Conservation (phyloP, 192 early-diverging fungal species). For the Backusella westeae region DNA sequence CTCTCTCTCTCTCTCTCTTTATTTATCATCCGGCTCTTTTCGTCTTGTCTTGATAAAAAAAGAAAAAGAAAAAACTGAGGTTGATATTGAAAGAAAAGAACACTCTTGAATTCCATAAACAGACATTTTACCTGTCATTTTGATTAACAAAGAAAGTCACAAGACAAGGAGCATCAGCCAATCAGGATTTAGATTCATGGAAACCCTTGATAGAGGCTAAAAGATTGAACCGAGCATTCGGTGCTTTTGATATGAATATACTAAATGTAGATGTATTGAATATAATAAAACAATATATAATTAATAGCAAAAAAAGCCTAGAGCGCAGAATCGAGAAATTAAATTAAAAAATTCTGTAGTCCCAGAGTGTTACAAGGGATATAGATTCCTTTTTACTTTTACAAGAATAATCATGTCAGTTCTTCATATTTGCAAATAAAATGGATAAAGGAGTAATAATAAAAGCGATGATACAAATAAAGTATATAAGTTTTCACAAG, state of each 20-base stretch:
- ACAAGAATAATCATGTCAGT: no score
- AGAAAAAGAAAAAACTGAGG: no score
- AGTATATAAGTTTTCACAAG: no score
- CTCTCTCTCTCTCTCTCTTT: no score
- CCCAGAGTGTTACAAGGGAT: neutral
- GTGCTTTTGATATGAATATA: neutral
- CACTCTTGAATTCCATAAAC: neutral
- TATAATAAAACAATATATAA: neutral
- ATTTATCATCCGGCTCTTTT: no score
- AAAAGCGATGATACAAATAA: no score
- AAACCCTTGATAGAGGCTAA: neutral
- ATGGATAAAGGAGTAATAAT: no score
- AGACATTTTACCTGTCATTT: neutral
- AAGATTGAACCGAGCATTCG: neutral
- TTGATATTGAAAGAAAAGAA: neutral
- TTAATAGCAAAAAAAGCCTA: neutral
- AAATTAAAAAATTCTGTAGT: neutral
- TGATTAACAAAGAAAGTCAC: neutral
- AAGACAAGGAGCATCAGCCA: neutral
- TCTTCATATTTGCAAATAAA: no score
- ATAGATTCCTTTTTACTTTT: neutral
- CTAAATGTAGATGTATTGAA: neutral
- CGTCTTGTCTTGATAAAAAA: no score
- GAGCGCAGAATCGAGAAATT: neutral
- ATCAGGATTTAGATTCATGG: neutral